Percentiles rank a stretch among this genome's conserved stretches.
Conservation (phyloP, 1,139 yeast genomes). For the Wickerhamomyces sp. region DNA sequence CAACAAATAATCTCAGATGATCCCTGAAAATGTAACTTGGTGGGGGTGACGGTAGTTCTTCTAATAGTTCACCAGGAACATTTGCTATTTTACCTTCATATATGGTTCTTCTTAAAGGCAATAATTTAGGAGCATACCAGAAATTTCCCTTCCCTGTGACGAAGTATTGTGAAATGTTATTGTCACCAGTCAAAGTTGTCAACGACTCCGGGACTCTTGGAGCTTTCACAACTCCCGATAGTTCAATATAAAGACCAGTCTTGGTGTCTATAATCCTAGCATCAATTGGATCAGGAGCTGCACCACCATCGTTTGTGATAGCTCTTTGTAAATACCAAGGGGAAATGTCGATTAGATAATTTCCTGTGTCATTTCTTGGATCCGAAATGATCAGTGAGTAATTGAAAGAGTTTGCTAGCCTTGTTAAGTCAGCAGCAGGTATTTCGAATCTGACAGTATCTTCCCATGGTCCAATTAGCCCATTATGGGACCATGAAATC, state of each 20-base stretch:
- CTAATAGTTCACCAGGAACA: conserved; percentile 25
- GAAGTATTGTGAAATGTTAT: conserved; percentile 21
- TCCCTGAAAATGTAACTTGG: conserved; percentile 26
- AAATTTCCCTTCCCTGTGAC: conserved; percentile 31
- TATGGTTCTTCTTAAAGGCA: conserved; percentile 29
- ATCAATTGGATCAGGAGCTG: conserved; percentile 43
- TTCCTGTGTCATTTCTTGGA: conserved; percentile 36
- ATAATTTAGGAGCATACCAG: conserved; percentile 29
- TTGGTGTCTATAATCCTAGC: conserved; percentile 48
- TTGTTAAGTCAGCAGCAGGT: conserved; percentile 37
- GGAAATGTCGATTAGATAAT: conserved; percentile 45
- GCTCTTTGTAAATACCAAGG: conserved; percentile 40
- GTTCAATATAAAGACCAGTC: conserved; percentile 49
- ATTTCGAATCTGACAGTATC: conserved; percentile 47
- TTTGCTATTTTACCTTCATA: conserved; percentile 32
- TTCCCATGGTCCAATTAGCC: conserved; percentile 52
- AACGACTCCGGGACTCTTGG: conserved; percentile 20
- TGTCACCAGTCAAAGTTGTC: conserved; percentile 11
- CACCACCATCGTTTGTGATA: conserved; percentile 34
- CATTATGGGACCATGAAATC: conserved; percentile 52
- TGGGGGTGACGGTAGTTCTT: conserved; percentile 15
- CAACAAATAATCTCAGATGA: conserved; percentile 32
- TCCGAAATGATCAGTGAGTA: conserved; percentile 40
- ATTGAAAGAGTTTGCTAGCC: conserved; percentile 40
- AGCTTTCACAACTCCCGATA: conserved; percentile 29